Evolutionary conservation across 805 yeast species (phyloP).

Genomic region (Yarrowia porcina): DNA sequence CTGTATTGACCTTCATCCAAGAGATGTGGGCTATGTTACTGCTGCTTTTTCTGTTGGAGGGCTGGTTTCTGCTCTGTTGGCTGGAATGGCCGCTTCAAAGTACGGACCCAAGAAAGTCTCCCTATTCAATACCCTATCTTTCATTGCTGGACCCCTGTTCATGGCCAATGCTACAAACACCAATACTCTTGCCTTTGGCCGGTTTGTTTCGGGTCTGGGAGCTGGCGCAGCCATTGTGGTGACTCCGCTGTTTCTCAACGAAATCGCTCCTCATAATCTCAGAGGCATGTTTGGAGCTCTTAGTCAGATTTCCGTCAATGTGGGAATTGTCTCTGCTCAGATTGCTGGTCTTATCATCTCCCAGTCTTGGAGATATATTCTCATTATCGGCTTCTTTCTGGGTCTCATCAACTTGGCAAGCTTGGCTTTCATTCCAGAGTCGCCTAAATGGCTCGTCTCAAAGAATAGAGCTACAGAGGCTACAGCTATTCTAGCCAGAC

Average conservation of each 20-base stretch:
- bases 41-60: conserved; percentile 85
- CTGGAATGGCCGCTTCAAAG: conserved; percentile 61
- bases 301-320: conserved; percentile 81
- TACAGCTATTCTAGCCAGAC: conserved; percentile 37
- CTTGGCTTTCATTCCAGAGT: conserved; percentile 53
- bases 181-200: conserved; percentile 53
- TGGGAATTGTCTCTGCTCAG: conserved; percentile 83
- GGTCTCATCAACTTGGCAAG: conserved; percentile 50
- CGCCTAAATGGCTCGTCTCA: conserved; percentile 76
- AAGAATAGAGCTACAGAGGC: conserved; percentile 49
- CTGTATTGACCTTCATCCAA: conserved; percentile 54
- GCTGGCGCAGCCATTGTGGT: conserved; percentile 87
- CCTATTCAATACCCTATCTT: conserved; percentile 50
- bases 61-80: conserved; percentile 64
- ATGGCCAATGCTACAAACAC: conserved; percentile 52
- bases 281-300: conserved; percentile 83
- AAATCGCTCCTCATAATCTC: conserved; percentile 64
- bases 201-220: conserved; percentile 76
- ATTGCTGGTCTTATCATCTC: conserved; percentile 67
- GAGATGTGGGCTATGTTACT: conserved; percentile 55
- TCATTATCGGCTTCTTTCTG: conserved; percentile 58
- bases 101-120: conserved; percentile 61
- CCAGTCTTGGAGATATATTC: conserved; percentile 69
- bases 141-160: conserved; percentile 58
- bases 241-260: conserved; percentile 77